A percentile compares a stretch with the other conserved stretches of the same genome.
These are phyloP conservation scores for Bolboschoenus planiculmis DNA, from an alignment of 176 grass and related monocot species.

Conservation along the genomic window DNA sequence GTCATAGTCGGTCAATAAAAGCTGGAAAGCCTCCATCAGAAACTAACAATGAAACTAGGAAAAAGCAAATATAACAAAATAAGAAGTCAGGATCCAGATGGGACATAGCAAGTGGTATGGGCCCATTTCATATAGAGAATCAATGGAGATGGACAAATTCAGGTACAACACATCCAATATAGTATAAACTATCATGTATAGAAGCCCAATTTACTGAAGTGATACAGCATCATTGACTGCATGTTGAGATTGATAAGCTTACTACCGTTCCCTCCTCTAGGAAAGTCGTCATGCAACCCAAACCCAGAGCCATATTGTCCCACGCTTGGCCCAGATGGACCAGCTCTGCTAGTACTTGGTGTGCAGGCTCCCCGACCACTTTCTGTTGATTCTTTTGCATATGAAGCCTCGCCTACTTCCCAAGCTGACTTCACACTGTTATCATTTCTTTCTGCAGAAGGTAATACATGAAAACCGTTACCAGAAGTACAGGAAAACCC, in stretches of 20 bases:
- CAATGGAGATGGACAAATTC: background rate
- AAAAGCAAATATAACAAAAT: background rate
- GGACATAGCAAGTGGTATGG: background rate
- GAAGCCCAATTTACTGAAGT: background rate
- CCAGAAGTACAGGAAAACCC: background rate
- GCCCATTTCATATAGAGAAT: background rate
- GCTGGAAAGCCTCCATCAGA: background rate
- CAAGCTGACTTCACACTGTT: conserved; percentile 14
- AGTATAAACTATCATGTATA: background rate
- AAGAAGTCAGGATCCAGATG: background rate
- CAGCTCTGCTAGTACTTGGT: background rate
- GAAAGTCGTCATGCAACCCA: background rate
- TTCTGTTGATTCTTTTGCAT: conserved; percentile 11
- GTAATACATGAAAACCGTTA: background rate
- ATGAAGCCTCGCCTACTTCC: conserved; percentile 11
- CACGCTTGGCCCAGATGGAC: background rate
- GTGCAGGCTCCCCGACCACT: background rate
- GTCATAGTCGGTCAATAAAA: background rate
- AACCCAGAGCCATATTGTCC: background rate
- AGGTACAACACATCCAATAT: background rate
- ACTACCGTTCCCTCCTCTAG: background rate
- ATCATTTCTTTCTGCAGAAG: conserved; percentile 11
- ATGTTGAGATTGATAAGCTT: background rate
- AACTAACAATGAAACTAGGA: background rate
- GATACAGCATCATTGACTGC: background rate